Evolutionary conservation across 768 basidiomycete genomes (phyloP).

Genomic region (Inosperma sp.): DNA sequence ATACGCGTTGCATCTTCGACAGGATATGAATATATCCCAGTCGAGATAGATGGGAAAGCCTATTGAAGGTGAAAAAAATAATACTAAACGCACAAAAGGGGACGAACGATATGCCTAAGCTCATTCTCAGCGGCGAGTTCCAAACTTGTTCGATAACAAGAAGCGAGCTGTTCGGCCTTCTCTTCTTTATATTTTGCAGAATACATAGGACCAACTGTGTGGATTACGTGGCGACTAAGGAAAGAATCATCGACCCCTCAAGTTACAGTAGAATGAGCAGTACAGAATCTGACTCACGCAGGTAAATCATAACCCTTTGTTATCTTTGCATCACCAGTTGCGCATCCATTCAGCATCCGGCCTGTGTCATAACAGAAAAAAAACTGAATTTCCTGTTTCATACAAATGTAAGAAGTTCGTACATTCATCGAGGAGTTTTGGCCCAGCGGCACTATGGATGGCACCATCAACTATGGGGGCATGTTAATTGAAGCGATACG

Average conservation of each 20-base stretch:
- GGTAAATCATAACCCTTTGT: slow-evolving; percentile 74
- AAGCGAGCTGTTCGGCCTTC: slow-evolving; percentile 52
- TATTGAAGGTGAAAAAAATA: slow-evolving; percentile 23
- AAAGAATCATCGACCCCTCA: not conserved
- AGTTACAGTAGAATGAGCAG: not conserved
- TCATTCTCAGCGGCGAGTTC: slow-evolving; percentile 54
- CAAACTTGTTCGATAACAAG: slow-evolving; percentile 65
- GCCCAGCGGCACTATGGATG: slow-evolving; percentile 74
- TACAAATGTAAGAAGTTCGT: too few relatives aligned
- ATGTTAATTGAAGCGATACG: not conserved
- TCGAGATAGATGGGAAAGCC: slow-evolving; percentile 82
- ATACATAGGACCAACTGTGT: slow-evolving; percentile 78
- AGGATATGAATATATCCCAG: slow-evolving; percentile 76
- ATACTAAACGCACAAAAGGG: not conserved
- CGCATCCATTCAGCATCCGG: slow-evolving; percentile 58
- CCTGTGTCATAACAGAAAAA: slow-evolving; percentile 37
- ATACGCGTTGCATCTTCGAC: slow-evolving; percentile 67
- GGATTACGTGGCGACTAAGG: slow-evolving; percentile 66
- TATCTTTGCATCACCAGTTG: slow-evolving; percentile 73
- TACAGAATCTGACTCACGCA: slow-evolving; percentile 45
- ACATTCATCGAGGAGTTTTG: slow-evolving; percentile 66
- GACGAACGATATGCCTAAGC: slow-evolving; percentile 60
- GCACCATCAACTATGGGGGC: slow-evolving; percentile 68
- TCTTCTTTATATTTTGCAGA: slow-evolving; percentile 34
- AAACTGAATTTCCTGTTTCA: too few relatives aligned